phyloP scores from a whole-genome alignment of 306 rosid species.

The Vigna nakashimae region DNA sequence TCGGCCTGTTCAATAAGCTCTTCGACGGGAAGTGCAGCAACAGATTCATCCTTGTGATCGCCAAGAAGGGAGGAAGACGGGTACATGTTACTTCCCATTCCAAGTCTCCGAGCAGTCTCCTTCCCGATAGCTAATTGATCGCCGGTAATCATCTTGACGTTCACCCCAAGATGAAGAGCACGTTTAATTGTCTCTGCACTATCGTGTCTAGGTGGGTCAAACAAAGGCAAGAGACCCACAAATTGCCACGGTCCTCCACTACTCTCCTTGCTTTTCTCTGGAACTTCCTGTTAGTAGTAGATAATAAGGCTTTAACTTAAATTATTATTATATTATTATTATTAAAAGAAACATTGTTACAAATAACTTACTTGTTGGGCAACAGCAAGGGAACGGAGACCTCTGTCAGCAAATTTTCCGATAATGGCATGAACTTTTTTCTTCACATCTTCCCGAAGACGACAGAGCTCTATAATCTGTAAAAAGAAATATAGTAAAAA shows the following conservation, averaged over 20 bases:
- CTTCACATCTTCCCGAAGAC: conserved; percentile 55
- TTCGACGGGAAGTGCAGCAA: conserved; percentile 65
- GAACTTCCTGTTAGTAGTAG: conserved; percentile 52
- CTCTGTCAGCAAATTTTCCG: conserved; percentile 76
- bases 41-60: conserved; percentile 56
- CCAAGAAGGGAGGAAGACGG: conserved; percentile 89
- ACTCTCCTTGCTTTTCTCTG: conserved; percentile 67
- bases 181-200: conserved; percentile 81
- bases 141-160: conserved; percentile 90
- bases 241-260: conserved; percentile 73
- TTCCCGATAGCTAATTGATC: conserved; percentile 88
- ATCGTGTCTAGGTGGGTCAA: conserved; percentile 89
- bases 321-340: not conserved
- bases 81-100: conserved; percentile 92
- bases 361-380: conserved; percentile 56
- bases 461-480: conserved; percentile 73
- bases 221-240: conserved; percentile 84
- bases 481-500: conserved; percentile 2
- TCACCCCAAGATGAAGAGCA: conserved; percentile 79
- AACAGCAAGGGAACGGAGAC: conserved; percentile 83
- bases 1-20: conserved; percentile 84
- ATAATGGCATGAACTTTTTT: conserved; percentile 68
- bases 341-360: too few relatives aligned
- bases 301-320: conserved; percentile 25
- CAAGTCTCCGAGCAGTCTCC: conserved; percentile 87